Evolutionary conservation across 495 filamentous ascomycete species (phyloP).

Genomic region (Aspergillus indologenus): DNA sequence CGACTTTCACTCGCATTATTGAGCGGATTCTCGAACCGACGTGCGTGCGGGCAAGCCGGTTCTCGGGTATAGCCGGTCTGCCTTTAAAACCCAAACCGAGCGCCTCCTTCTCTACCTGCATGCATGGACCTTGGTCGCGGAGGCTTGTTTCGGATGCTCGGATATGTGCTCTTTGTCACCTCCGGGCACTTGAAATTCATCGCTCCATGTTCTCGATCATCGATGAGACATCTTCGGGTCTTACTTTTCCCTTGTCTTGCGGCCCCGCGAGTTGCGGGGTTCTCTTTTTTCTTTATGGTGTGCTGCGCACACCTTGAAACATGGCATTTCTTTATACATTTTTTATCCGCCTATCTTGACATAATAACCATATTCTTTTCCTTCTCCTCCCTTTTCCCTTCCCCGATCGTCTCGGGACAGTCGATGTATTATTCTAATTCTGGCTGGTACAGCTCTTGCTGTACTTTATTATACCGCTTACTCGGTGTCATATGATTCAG

Average conservation of each 20-base stretch:
- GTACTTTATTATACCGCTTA: not conserved
- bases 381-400: not conserved
- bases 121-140: not conserved
- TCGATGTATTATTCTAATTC: not conserved
- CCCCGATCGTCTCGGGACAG: not conserved
- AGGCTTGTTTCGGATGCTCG: not conserved
- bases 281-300: not conserved
- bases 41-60: not conserved
- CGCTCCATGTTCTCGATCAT: not conserved
- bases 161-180: not conserved
- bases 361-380: not conserved
- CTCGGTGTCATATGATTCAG: not conserved
- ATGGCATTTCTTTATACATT: not conserved
- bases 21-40: not conserved
- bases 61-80: not conserved
- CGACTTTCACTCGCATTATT: not conserved
- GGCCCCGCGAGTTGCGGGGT: not conserved
- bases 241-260: not conserved
- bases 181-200: not conserved
- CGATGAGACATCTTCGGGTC: not conserved
- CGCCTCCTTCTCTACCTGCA: not conserved
- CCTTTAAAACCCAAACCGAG: not conserved
- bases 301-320: not conserved
- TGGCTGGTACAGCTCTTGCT: not conserved
- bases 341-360: not conserved